Evolutionary conservation across 495 filamentous ascomycete genomes (phyloP).

Genomic region (Podospora sp.): DNA sequence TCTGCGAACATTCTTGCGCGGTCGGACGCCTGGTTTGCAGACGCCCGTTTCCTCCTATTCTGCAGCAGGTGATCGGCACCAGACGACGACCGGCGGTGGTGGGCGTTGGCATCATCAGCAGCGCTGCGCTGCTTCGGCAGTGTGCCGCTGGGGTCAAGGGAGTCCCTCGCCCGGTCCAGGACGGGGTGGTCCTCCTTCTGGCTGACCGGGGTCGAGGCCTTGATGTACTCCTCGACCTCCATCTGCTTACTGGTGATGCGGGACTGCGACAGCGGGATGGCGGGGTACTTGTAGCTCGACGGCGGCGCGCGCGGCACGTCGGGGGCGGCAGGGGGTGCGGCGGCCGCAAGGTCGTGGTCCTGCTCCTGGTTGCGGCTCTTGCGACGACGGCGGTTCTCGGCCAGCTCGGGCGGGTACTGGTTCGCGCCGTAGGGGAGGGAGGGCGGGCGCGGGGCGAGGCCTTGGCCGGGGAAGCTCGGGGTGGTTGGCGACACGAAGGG

Average conservation of each 20-base stretch:
- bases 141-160: constrained; percentile 33
- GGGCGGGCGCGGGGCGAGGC: constrained; percentile 53
- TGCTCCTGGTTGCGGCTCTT: constrained; percentile 40
- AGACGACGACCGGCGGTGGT: constrained; percentile 34
- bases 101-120: constrained; percentile 22
- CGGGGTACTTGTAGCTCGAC: constrained; percentile 58
- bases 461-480: constrained; percentile 49
- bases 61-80: constrained; percentile 36
- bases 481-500: constrained; percentile 53
- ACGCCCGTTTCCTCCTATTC: constrained; percentile 30
- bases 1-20: constrained; percentile 63
- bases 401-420: constrained; percentile 47
- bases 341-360: constrained; percentile 31
- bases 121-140: constrained; percentile 30
- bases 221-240: constrained; percentile 46
- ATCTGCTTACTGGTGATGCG: constrained; percentile 37
- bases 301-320: constrained; percentile 62
- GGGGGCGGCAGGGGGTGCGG: constrained; percentile 56
- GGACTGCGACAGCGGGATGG: constrained; percentile 35
- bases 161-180: constrained; percentile 37
- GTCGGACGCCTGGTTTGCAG: constrained; percentile 24
- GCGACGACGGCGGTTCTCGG: constrained; percentile 42
- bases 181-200: constrained; percentile 35
- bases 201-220: constrained; percentile 36
- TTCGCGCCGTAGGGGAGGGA: constrained; percentile 49